These are phyloP conservation scores for Alopecurus myosuroides DNA, from an alignment of 176 grass and related monocot genomes.

Conservation along the genomic window DNA sequence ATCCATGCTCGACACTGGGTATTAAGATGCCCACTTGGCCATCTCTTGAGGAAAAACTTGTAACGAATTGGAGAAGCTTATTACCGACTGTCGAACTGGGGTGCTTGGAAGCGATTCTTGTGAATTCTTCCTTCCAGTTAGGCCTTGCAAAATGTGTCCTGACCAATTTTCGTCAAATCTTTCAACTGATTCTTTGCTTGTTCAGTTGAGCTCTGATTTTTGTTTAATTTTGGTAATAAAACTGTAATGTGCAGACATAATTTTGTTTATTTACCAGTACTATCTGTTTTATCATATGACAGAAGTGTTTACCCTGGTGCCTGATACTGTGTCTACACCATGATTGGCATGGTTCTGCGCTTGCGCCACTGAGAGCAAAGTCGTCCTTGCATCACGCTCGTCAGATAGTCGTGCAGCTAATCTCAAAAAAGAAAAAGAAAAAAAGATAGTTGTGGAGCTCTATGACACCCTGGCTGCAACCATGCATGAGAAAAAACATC, in stretches of 20 bases:
- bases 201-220: background rate
- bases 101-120: conserved; percentile 61
- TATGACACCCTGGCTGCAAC: conserved; percentile 49
- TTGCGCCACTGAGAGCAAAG: conserved; percentile 73
- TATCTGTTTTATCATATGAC: background rate
- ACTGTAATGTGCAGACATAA: background rate
- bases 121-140: conserved; percentile 77
- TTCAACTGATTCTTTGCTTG: background rate
- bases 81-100: conserved; percentile 72
- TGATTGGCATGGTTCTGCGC: conserved; percentile 84
- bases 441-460: conserved; percentile 92
- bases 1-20: background rate
- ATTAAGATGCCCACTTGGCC: background rate
- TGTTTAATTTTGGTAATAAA: background rate
- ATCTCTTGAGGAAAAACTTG: background rate
- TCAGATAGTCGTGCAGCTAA: too few relatives aligned
- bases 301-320: conserved; percentile 62
- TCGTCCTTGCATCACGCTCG: conserved; percentile 67
- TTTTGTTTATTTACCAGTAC: background rate
- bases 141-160: conserved; percentile 93
- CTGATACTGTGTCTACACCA: conserved; percentile 76
- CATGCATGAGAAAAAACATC: conserved; percentile 16
- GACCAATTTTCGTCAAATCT: background rate
- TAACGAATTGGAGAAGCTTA: background rate
- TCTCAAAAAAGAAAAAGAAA: too few relatives aligned